phyloP scores from a whole-genome alignment of 257 asterid species.

The Rhazya stricta region DNA sequence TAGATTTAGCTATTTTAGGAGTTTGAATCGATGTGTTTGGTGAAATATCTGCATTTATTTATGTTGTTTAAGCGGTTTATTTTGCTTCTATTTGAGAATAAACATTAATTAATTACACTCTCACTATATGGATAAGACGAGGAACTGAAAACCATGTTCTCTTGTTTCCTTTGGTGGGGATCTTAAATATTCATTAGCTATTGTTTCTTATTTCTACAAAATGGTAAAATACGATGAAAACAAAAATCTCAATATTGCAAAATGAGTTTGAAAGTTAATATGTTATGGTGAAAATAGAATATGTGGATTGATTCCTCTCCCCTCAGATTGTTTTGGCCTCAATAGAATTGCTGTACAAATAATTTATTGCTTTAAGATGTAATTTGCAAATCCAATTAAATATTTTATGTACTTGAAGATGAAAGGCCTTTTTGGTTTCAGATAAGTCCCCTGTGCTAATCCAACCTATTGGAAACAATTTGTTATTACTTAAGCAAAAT shows the following conservation, averaged over 20 bases:
- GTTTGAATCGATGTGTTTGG: background rate
- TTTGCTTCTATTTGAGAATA: background rate
- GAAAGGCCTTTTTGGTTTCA: constrained; percentile 6
- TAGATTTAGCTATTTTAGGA: background rate
- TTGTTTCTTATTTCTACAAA: background rate
- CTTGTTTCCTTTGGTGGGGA: background rate
- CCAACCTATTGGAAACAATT: background rate
- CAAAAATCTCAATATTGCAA: background rate
- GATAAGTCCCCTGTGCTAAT: constrained; percentile 10
- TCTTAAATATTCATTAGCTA: background rate
- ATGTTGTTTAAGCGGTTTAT: background rate
- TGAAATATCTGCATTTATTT: background rate
- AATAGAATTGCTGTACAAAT: constrained; percentile 20
- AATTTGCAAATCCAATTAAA: constrained; percentile 12
- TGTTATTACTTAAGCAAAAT: background rate
- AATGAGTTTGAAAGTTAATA: background rate
- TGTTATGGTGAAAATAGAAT: no score
- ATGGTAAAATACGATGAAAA: background rate
- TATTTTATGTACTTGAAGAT: constrained; percentile 10
- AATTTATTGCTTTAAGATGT: constrained; percentile 15
- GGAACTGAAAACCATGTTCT: background rate
- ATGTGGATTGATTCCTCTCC: constrained; percentile 15
- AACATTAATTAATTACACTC: background rate
- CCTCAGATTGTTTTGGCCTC: constrained; percentile 24
- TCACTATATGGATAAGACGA: background rate